Conservation (phyloP, 1,284 basidiomycete genomes). For the Mycosarcoma maydis region DNA sequence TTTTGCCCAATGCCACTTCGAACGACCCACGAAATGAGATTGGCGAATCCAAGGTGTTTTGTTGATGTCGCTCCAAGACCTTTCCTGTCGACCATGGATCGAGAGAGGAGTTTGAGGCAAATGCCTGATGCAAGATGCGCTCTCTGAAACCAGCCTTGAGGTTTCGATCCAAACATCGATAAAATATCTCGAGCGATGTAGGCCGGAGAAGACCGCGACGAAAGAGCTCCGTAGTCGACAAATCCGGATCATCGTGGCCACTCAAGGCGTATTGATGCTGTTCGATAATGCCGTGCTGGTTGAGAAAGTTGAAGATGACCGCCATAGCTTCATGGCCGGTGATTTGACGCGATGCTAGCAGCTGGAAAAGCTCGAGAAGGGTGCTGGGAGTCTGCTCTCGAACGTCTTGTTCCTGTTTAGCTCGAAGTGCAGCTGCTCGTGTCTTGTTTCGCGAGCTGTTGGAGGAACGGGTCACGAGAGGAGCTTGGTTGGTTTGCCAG, state of each 20-base stretch:
- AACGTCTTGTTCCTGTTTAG: constrained; percentile 20
- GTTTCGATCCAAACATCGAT: constrained; percentile 55
- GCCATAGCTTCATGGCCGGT: constrained; percentile 43
- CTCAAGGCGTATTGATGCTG: constrained; percentile 38
- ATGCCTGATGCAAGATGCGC: constrained; percentile 30
- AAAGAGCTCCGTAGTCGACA: constrained; percentile 26
- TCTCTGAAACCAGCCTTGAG: constrained; percentile 49
- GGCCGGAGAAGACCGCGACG: constrained; percentile 28
- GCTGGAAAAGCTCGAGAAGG: constrained; percentile 33
- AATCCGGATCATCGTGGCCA: constrained; percentile 12
- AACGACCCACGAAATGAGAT: constrained; percentile 22
- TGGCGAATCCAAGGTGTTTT: not conserved
- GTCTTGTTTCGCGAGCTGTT: constrained; percentile 16
- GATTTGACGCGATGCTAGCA: constrained; percentile 24
- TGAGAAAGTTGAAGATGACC: constrained; percentile 34
- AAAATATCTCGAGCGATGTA: constrained; percentile 46
- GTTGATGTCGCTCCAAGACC: not conserved
- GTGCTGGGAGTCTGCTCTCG: constrained; percentile 15
- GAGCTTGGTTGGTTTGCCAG: constrained; percentile 41
- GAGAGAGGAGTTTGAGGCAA: constrained; percentile 1
- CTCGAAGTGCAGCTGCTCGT: constrained; percentile 20
- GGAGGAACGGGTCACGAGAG: constrained; percentile 25
- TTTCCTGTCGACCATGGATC: not conserved
- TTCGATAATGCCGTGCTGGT: constrained; percentile 37
- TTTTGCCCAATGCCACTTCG: constrained; percentile 45